Conservation (phyloP, 441 rosid genomes). For the Euphorbia schlechtendalii region DNA sequence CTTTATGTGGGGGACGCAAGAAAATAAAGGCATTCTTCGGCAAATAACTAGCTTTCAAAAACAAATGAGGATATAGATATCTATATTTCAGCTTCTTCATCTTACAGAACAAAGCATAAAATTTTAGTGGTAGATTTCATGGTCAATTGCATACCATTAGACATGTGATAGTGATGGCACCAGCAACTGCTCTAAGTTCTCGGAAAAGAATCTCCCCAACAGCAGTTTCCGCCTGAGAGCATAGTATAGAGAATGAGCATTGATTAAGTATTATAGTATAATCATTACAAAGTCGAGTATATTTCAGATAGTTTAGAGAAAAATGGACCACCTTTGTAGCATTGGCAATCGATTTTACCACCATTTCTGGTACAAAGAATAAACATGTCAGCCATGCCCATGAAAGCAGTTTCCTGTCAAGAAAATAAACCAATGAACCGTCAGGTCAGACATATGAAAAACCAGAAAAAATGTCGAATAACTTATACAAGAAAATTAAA, state of each 20-base stretch:
- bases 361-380: slow-evolving; percentile 84
- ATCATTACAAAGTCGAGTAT: not conserved
- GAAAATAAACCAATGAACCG: slow-evolving; percentile 23
- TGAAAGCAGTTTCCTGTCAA: slow-evolving; percentile 88
- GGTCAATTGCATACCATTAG: slow-evolving; percentile 64
- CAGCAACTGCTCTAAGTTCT: slow-evolving; percentile 68
- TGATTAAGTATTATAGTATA: not conserved
- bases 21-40: not conserved
- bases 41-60: too few relatives aligned
- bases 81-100: not conserved
- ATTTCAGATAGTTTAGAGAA: not conserved
- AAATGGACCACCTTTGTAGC: slow-evolving; percentile 50
- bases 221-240: slow-evolving; percentile 51
- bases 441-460: slow-evolving; percentile 18
- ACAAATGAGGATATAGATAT: not conserved
- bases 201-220: slow-evolving; percentile 49
- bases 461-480: not conserved
- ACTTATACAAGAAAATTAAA: slow-evolving; percentile 6
- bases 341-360: slow-evolving; percentile 65
- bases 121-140: not conserved
- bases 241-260: not conserved
- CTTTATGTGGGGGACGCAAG: not conserved
- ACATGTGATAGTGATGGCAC: slow-evolving; percentile 83
- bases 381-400: slow-evolving; percentile 99
- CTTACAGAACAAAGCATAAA: not conserved